Evolutionary conservation across 495 filamentous ascomycete species (phyloP), one percentile per base, ranked within the genome.

Genomic region (Penicillium ochrochloron): DNA sequence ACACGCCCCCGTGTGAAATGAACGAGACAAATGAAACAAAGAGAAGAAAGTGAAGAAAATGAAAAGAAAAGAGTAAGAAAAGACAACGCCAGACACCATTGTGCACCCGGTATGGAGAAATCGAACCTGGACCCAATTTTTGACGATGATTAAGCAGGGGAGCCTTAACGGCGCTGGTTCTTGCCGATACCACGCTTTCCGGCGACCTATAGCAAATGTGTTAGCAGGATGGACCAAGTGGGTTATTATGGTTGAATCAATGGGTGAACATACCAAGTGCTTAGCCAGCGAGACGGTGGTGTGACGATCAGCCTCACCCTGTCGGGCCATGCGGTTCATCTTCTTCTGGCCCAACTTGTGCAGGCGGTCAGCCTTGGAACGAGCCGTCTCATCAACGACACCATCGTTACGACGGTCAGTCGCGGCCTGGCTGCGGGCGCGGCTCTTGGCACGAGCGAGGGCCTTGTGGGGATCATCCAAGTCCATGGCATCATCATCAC

Each of bases 261-360:
- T 48, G 37, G 34, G 0, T 25, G 52, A 63, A 84, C 88, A 70
- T 85, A 97, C 92, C 86, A 99, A 84, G 81, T 97, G 94, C 82
- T 96, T 99, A 57, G 91, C 88, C 74, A 96, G 78, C 48, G 89
- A 83, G 10, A 89, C 89, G 59, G 89, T 88, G 56, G 89, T 89
- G 80, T 98, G 96, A 73, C 95, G 85, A 86, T 99, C 95, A 41
- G 93, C 93, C 82, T 99, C 95, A 80, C 95, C 95, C 83, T 91
- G 88, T 74, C 94, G 88, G 48, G 95, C 95, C 91, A 96, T 94
- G 64, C 94, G 84, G 82, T 99, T 98, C 93, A 96, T 97, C 88
- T 92, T 92, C 85, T 93, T 92, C 88, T 99, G 95, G 66, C 89
- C 84, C 71, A 99, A 76, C 84, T 97, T 98, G 68, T 84, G 82